phyloP scores from a whole-genome alignment of 192 early-diverging fungal genomes.

The Rhizophagus sp. region DNA sequence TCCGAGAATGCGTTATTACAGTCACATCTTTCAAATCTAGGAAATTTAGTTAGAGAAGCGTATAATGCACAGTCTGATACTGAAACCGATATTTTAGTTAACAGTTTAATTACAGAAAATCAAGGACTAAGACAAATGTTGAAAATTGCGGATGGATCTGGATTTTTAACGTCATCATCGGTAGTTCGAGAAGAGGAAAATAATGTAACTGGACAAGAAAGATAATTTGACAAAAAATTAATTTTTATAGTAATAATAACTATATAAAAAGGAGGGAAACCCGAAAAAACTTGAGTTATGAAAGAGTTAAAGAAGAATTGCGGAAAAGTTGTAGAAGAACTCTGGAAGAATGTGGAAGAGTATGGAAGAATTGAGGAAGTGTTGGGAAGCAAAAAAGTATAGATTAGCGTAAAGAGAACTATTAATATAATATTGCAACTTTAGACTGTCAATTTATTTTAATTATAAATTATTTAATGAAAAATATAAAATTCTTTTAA shows the following conservation, averaged over 20 bases:
- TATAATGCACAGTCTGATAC: conserved; percentile 21
- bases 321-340: no score
- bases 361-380: no score
- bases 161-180: not conserved
- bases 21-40: conserved; percentile 6
- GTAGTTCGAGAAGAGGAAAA: not conserved
- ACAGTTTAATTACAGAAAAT: conserved; percentile 32
- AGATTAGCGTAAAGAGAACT: no score
- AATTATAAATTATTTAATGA: not conserved
- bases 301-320: no score
- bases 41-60: conserved; percentile 28
- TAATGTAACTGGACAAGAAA: not conserved
- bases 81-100: conserved; percentile 24
- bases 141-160: not conserved
- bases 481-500: not conserved
- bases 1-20: conserved; percentile 23
- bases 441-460: not conserved
- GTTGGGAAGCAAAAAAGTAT: no score
- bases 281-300: no score
- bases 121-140: conserved; percentile 32
- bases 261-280: no score
- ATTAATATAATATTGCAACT: no score
- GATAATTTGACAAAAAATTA: not conserved
- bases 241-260: not conserved
- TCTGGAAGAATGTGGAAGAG: no score